phyloP scores from a whole-genome alignment of 73 alveolate species.

The Tetrahymena elliotti region DNA sequence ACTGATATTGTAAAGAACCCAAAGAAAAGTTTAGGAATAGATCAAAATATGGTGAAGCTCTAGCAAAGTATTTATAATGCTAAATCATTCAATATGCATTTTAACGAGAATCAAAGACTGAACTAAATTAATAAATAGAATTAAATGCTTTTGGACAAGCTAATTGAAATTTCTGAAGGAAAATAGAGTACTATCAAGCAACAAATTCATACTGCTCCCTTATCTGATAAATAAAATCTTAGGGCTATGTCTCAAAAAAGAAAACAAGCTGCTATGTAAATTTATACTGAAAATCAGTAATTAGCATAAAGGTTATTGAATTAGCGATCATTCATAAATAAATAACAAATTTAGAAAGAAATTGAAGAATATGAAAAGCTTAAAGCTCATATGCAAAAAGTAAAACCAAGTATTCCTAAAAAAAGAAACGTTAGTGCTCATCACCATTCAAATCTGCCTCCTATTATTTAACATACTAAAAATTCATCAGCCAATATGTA shows the following conservation, averaged over 20 bases:
- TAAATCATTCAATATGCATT: not conserved
- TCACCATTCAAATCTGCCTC: not conserved
- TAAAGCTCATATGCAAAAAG: not conserved
- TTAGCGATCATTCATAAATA: not conserved
- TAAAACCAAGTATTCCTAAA: not conserved
- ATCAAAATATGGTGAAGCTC: not conserved
- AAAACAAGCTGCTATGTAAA: not conserved
- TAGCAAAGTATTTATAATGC: not conserved
- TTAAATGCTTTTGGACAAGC: not conserved
- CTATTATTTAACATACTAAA: not conserved
- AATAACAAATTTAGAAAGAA: not conserved
- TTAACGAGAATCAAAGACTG: not conserved
- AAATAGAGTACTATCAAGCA: not conserved
- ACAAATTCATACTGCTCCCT: not conserved
- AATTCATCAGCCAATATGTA: not conserved
- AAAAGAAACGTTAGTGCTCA: not conserved
- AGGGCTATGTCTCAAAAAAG: not conserved
- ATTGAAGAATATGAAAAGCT: not conserved
- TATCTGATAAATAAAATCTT: not conserved
- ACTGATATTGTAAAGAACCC: not conserved
- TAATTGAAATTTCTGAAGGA: not conserved
- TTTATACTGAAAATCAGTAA: not conserved
- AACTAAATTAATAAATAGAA: not conserved
- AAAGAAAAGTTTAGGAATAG: not conserved
- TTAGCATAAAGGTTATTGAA: not conserved